phyloP scores from a whole-genome alignment of 73 alveolate genomes.

The Blepharisma stoltei region DNA sequence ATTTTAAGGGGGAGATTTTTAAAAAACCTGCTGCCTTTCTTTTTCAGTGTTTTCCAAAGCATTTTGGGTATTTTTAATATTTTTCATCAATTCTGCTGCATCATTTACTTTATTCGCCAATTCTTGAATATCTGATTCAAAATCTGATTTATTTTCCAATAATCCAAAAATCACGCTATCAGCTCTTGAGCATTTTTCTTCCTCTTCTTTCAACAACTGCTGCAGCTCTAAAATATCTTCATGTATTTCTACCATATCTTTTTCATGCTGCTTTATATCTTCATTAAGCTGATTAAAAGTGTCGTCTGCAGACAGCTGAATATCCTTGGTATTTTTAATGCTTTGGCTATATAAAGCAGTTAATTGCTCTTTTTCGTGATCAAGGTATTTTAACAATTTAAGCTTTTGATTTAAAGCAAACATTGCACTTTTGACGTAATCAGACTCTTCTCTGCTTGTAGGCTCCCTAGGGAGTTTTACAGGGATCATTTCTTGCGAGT shows the following conservation, averaged over 20 bases:
- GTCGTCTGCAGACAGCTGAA: conserved; percentile 5
- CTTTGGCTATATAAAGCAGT: not conserved
- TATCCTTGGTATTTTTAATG: not conserved
- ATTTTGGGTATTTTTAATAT: conserved; percentile 2
- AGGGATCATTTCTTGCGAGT: conserved; percentile 4
- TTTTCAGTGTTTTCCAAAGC: conserved; percentile 2
- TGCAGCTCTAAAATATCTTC: not conserved
- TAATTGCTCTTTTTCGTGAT: not conserved
- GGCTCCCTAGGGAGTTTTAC: not conserved
- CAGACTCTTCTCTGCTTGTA: conserved; percentile 19
- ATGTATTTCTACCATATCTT: not conserved
- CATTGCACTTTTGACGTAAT: conserved; percentile 2
- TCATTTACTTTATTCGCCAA: not conserved
- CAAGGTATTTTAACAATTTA: not conserved
- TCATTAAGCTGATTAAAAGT: not conserved
- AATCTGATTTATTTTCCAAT: not conserved
- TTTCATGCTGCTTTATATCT: not conserved
- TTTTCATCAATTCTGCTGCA: not conserved
- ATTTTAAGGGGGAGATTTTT: too few relatives aligned
- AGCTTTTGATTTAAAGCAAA: conserved; percentile 23
- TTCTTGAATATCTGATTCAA: not conserved
- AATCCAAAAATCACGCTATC: conserved; percentile 14
- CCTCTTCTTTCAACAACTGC: not conserved
- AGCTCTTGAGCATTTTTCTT: not conserved
- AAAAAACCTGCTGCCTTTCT: conserved; percentile 19